These are phyloP conservation scores for Hypoxylon sp. DNA, from an alignment of 2,329 filamentous ascomycete species.

Conservation along the genomic window DNA sequence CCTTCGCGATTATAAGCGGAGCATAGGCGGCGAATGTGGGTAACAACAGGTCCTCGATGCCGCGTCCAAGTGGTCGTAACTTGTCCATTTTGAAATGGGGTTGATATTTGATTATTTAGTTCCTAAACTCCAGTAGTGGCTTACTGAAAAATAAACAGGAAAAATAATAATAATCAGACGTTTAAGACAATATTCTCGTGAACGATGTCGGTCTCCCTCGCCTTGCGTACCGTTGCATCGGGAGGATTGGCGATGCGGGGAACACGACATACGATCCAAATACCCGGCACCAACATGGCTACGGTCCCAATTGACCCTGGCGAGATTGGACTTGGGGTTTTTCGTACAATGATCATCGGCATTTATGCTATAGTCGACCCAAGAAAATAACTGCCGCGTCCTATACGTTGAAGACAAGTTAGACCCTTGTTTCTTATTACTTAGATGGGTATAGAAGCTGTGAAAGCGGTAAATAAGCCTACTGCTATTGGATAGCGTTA, in stretches of 20 bases:
- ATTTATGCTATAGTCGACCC: slow-evolving; percentile 17
- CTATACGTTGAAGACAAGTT: not conserved
- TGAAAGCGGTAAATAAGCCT: not conserved
- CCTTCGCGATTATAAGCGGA: slow-evolving; percentile 46
- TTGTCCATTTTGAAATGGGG: slow-evolving; percentile 43
- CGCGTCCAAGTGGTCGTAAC: slow-evolving; percentile 40
- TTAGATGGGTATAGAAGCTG: not conserved
- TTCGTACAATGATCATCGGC: slow-evolving; percentile 24
- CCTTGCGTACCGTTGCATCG: slow-evolving; percentile 22
- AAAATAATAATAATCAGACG: not conserved
- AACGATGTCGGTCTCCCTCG: slow-evolving; percentile 10
- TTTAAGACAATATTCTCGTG: not conserved
- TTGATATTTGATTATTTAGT: not conserved
- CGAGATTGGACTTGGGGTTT: slow-evolving; percentile 25
- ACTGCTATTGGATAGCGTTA: slow-evolving; percentile 4
- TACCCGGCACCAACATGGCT: slow-evolving; percentile 22
- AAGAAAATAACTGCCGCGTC: slow-evolving; percentile 1
- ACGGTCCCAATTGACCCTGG: slow-evolving; percentile 23
- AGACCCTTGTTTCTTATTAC: not conserved
- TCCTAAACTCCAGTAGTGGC: not conserved
- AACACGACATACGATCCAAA: slow-evolving; percentile 24
- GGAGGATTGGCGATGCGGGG: slow-evolving; percentile 33
- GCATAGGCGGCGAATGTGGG: slow-evolving; percentile 51
- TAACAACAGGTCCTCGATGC: slow-evolving; percentile 42
- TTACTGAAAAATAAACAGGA: not conserved